phyloP scores from a whole-genome alignment of 1,139 yeast genomes.

The Sugiyamaella sp. region DNA sequence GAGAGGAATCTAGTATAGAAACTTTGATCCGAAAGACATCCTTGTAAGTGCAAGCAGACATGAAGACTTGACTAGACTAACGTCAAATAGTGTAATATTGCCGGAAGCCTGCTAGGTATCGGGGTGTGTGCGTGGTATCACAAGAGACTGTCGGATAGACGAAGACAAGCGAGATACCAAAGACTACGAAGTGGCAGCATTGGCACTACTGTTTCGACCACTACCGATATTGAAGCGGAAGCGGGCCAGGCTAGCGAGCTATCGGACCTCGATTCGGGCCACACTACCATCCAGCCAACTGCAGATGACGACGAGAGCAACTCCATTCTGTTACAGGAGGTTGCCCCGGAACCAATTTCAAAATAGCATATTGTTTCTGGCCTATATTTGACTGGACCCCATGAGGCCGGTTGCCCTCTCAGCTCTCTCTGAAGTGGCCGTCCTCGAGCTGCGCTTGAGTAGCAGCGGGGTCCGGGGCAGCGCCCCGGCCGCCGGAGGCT shows the following conservation, averaged over 20 bases:
- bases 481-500: too few species aligned
- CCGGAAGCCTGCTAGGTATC: conserved; percentile 42
- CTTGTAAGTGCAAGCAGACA: conserved; percentile 25
- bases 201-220: neutral
- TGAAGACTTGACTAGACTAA: conserved; percentile 8
- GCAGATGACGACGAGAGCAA: conserved; percentile 20
- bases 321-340: conserved; percentile 28
- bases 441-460: too few species aligned
- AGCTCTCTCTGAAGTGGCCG: too few species aligned
- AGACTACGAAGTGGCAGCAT: conserved; percentile 32
- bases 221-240: neutral
- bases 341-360: conserved; percentile 30
- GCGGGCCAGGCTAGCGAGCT: conserved; percentile 20
- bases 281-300: neutral
- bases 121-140: conserved; percentile 43
- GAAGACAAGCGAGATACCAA: conserved; percentile 39
- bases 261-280: conserved; percentile 23
- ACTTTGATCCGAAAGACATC: conserved; percentile 45
- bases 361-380: too few species aligned
- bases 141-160: conserved; percentile 38
- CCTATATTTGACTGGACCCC: too few species aligned
- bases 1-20: conserved; percentile 33
- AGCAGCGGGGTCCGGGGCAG: too few species aligned
- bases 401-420: too few species aligned
- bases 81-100: conserved; percentile 38